phyloP scores from a whole-genome alignment of 129 eudicot species.

The Sambucus nigra region DNA sequence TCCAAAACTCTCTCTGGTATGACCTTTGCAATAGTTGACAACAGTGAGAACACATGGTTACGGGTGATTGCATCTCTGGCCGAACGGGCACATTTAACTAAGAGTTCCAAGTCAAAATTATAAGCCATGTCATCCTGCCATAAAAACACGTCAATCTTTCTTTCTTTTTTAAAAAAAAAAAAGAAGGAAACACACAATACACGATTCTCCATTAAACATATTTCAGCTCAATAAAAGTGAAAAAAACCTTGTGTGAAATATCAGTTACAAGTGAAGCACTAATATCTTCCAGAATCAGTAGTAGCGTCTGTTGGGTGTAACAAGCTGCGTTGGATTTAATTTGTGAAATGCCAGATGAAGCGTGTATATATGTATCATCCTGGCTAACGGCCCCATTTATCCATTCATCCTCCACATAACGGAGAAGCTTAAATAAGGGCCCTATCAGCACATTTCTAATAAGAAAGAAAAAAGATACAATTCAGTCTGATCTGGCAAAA shows the following conservation, averaged over 20 bases:
- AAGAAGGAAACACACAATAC: background rate
- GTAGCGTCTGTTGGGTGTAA: conserved; percentile 63
- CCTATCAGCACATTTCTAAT: conserved; percentile 41
- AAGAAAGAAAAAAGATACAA: conserved; percentile 1
- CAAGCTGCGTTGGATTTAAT: conserved; percentile 17
- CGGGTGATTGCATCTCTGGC: conserved; percentile 48
- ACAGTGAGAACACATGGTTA: conserved; percentile 65
- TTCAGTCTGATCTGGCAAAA: background rate
- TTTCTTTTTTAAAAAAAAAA: conserved; percentile 1
- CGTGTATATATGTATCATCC: conserved; percentile 24
- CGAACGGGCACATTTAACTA: conserved; percentile 70
- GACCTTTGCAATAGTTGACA: conserved; percentile 62
- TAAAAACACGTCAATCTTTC: conserved; percentile 1
- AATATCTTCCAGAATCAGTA: conserved; percentile 68
- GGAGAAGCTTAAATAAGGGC: conserved; percentile 62
- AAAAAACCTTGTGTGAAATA: conserved; percentile 24
- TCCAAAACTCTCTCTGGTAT: conserved; percentile 56
- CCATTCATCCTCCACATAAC: conserved; percentile 44
- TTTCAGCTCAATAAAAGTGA: background rate
- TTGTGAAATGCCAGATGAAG: conserved; percentile 27
- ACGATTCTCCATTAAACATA: background rate
- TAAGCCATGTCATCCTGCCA: conserved; percentile 38
- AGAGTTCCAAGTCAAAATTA: conserved; percentile 44
- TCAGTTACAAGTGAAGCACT: conserved; percentile 27
- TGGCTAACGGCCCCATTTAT: conserved; percentile 23